Conservation (phyloP, 176 grass and related monocot genomes). For the Lolium perenne region DNA sequence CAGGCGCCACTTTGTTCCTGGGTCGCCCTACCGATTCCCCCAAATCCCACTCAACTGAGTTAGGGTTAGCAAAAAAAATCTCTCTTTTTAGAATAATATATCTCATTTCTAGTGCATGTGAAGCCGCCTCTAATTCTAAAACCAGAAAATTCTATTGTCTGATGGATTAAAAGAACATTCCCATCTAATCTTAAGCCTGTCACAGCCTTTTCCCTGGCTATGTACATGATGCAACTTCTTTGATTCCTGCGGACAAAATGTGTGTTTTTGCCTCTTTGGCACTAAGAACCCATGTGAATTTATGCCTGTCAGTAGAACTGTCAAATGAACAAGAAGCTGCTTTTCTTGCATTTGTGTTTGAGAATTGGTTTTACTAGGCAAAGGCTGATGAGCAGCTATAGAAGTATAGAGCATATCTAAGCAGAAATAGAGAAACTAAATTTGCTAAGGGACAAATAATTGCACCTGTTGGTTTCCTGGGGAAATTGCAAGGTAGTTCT, state of each 20-base stretch:
- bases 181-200: neutral
- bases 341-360: constrained; percentile 10
- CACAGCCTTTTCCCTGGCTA: constrained; percentile 9
- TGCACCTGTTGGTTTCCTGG: constrained; percentile 85
- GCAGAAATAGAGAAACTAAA: constrained; percentile 20
- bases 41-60: constrained; percentile 11
- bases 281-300: constrained; percentile 9
- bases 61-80: neutral
- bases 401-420: constrained; percentile 19
- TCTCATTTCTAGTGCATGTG: constrained; percentile 19
- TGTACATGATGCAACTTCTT: constrained; percentile 15
- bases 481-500: constrained; percentile 98
- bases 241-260: constrained; percentile 9
- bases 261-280: neutral
- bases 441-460: constrained; percentile 18
- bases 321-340: constrained; percentile 7
- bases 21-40: neutral
- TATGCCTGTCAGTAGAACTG: neutral
- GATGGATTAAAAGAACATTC: constrained; percentile 15
- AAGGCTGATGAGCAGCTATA: constrained; percentile 17
- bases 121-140: constrained; percentile 23
- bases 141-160: constrained; percentile 1
- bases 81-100: neutral
- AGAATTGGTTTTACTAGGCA: constrained; percentile 18
- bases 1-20: neutral